A percentile compares a stretch with the other conserved stretches of the same genome.
phyloP scores from a whole-genome alignment of 1,284 basidiomycete species.

The Rhodotorula glutinis region DNA sequence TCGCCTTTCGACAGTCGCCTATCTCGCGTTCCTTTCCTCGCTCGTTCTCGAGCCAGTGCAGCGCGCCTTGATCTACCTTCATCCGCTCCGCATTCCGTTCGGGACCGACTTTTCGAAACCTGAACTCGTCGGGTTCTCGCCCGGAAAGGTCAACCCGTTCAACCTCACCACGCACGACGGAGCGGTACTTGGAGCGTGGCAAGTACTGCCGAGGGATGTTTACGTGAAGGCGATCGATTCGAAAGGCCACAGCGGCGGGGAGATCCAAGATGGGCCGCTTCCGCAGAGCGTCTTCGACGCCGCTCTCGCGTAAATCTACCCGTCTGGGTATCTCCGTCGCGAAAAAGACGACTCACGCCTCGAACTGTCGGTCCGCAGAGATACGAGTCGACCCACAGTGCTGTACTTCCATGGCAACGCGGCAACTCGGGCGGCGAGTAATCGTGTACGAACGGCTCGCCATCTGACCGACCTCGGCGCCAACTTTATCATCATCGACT shows the following conservation, averaged over 20 bases:
- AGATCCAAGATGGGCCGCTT: conserved; percentile 25
- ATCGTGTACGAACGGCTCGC: conserved; percentile 55
- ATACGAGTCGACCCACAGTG: conserved; percentile 62
- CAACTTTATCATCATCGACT: conserved; percentile 40
- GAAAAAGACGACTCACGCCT: neutral
- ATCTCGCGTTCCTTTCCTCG: conserved; percentile 58
- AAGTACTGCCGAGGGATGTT: conserved; percentile 68
- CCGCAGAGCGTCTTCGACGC: conserved; percentile 45
- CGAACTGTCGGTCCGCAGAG: neutral
- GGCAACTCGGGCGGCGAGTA: conserved; percentile 65
- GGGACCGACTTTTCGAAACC: conserved; percentile 63
- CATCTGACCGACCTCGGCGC: conserved; percentile 24
- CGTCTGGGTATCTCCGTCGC: no score
- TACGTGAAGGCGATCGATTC: conserved; percentile 50
- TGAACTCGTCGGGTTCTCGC: conserved; percentile 74
- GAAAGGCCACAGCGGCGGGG: neutral
- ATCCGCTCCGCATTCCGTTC: conserved; percentile 64
- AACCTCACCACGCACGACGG: conserved; percentile 70
- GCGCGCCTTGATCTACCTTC: conserved; percentile 63
- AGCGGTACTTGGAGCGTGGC: conserved; percentile 80
- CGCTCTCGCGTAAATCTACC: conserved; percentile 54
- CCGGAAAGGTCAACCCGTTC: conserved; percentile 73
- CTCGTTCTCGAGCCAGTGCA: conserved; percentile 66
- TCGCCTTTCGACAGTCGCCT: conserved; percentile 44
- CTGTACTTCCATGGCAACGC: conserved; percentile 90